Conservation (phyloP, 306 rosid genomes). For the Citrullus mucosospermus region DNA sequence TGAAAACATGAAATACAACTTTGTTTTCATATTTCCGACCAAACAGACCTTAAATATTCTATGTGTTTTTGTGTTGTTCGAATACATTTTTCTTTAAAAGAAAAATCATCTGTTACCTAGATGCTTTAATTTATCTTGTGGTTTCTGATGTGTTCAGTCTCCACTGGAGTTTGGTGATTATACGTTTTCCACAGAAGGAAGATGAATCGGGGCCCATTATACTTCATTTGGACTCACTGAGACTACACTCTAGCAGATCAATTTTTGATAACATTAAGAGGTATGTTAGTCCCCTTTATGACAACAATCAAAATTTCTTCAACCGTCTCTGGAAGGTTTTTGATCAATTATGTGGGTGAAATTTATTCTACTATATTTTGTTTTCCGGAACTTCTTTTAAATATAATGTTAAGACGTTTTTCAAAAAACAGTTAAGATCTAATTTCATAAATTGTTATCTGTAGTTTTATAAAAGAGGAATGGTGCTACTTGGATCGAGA, state of each 20-base stretch:
- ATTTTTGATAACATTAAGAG: slow-evolving; percentile 64
- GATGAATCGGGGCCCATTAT: slow-evolving; percentile 77
- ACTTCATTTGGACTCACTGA: slow-evolving; percentile 88
- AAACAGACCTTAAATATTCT: not conserved
- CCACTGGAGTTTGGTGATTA: slow-evolving; percentile 95
- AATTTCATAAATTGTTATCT: slow-evolving; percentile 12
- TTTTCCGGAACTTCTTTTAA: not conserved
- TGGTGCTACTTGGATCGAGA: slow-evolving; percentile 44
- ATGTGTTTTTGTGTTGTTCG: not conserved
- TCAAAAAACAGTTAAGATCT: not conserved
- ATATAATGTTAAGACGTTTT: not conserved
- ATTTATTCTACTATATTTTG: not conserved
- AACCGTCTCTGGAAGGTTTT: not conserved
- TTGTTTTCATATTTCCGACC: too few species aligned
- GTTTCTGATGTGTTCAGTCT: slow-evolving; percentile 35
- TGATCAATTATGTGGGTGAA: not conserved
- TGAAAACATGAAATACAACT: too few species aligned
- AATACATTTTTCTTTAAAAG: not conserved
- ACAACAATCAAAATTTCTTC: not conserved
- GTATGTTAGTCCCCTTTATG: slow-evolving; percentile 20
- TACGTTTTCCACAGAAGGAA: slow-evolving; percentile 74
- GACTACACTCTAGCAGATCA: slow-evolving; percentile 67
- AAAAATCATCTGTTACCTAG: not conserved
- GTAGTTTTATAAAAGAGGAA: slow-evolving; percentile 71
- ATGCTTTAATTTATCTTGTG: slow-evolving; percentile 2